Percentiles rank a stretch among this genome's conserved stretches.
phyloP scores from a whole-genome alignment of 805 yeast genomes.

The Wickerhamomyces silvicola region DNA sequence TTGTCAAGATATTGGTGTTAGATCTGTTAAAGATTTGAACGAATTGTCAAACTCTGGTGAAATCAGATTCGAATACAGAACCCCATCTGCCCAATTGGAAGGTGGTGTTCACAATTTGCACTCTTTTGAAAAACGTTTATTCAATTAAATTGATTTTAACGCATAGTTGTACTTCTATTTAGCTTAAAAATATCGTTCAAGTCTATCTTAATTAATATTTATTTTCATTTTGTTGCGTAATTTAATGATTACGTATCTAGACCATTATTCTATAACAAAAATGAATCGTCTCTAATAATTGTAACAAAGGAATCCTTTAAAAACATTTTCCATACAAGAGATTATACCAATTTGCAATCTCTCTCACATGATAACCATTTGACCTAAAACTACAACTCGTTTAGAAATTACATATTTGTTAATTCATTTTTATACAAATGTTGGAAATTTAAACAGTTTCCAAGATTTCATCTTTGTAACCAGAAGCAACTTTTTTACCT shows the following conservation, averaged over 20 bases:
- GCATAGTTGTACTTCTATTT: too few species aligned
- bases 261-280: too few species aligned
- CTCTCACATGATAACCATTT: too few species aligned
- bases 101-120: constrained; percentile 97
- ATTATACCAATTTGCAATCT: too few species aligned
- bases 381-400: background rate
- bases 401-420: constrained; percentile 2
- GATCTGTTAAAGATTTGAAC: constrained; percentile 58
- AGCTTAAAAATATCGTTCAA: too few species aligned
- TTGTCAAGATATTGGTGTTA: constrained; percentile 94
- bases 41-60: constrained; percentile 55
- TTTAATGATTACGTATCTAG: too few species aligned
- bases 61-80: constrained; percentile 93
- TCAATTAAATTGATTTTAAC: constrained; percentile 44
- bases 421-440: constrained; percentile 2
- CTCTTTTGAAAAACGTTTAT: constrained; percentile 96
- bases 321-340: too few species aligned
- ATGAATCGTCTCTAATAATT: too few species aligned
- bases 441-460: constrained; percentile 71
- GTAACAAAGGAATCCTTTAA: too few species aligned
- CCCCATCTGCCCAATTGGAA: constrained; percentile 97
- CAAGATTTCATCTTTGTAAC: constrained; percentile 96
- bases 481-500: constrained; percentile 88
- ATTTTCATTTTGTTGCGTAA: too few species aligned
- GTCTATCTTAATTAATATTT: too few species aligned